Evolutionary conservation across 2,329 filamentous ascomycete species (phyloP).

Genomic region (Penicillium polonicum): DNA sequence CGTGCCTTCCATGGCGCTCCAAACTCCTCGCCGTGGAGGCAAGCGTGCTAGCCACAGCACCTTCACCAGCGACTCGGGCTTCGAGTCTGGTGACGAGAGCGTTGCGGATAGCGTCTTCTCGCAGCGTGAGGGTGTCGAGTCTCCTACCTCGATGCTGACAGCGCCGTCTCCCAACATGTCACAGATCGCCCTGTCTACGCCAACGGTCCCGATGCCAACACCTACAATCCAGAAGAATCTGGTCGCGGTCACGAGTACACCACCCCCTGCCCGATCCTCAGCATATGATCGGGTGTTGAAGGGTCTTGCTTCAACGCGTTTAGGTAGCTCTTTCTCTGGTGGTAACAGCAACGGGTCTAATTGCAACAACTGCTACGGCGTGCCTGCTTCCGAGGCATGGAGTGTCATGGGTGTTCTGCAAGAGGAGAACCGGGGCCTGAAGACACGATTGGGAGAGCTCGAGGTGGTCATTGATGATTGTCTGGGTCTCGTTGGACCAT

Average conservation of each 20-base stretch:
- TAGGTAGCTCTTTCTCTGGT: conserved; percentile 31
- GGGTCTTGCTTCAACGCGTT: conserved; percentile 37
- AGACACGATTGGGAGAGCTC: conserved; percentile 53
- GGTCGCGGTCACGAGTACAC: conserved; percentile 22
- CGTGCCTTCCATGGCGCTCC: conserved; percentile 37
- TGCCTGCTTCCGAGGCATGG: conserved; percentile 52
- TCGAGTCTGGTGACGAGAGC: conserved; percentile 58
- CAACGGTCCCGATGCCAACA: conserved; percentile 31
- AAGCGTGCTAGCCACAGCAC: conserved; percentile 43
- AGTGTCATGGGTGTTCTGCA: conserved; percentile 52
- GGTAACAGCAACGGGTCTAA: conserved; percentile 31
- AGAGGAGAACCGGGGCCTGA: conserved; percentile 55
- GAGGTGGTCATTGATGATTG: conserved; percentile 58
- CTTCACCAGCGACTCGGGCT: conserved; percentile 56
- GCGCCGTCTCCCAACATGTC: conserved; percentile 41
- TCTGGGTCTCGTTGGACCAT: conserved; percentile 52
- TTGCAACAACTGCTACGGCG: conserved; percentile 44
- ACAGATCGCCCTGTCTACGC: conserved; percentile 32
- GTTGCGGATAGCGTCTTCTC: conserved; percentile 51
- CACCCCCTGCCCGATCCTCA: conserved; percentile 31
- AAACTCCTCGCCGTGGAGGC: conserved; percentile 33
- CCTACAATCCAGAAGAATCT: conserved; percentile 35
- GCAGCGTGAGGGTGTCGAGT: conserved; percentile 35
- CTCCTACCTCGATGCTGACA: conserved; percentile 36
- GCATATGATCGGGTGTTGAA: conserved; percentile 47